phyloP scores from a whole-genome alignment of 257 asterid species.

The Capsicum pubescens region DNA sequence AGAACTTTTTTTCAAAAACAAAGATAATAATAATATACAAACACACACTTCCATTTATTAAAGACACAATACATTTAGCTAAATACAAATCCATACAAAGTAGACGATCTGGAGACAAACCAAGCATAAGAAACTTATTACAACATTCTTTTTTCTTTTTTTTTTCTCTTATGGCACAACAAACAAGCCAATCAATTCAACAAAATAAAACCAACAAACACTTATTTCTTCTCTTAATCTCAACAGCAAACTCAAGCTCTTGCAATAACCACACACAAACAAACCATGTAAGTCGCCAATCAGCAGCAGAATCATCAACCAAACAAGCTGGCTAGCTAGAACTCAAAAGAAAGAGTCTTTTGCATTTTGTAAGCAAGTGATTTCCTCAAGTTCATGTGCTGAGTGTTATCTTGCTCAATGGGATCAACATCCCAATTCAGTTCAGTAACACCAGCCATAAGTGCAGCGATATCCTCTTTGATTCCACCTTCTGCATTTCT shows the following conservation, averaged over 20 bases:
- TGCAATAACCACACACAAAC: not conserved
- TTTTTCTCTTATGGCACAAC: not conserved
- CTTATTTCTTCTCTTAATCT: not conserved
- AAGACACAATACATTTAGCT: not conserved
- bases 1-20: too few species aligned
- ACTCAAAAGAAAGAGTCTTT: conserved; percentile 31
- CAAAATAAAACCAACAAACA: not conserved
- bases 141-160: not conserved
- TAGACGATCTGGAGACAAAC: not conserved
- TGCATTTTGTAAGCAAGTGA: conserved; percentile 16
- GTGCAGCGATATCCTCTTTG: conserved; percentile 19
- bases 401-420: conserved; percentile 26
- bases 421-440: conserved; percentile 30
- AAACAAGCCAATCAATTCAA: not conserved
- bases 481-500: not conserved
- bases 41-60: not conserved
- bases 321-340: not conserved
- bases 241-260: not conserved
- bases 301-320: not conserved
- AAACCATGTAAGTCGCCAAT: not conserved
- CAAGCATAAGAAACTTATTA: not conserved
- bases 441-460: conserved; percentile 26
- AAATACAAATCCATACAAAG: not conserved
- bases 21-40: not conserved
- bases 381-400: not conserved